These are phyloP conservation scores for Orbilia blumenaviensis DNA, from an alignment of 2,329 filamentous ascomycete species.

Conservation along the genomic window DNA sequence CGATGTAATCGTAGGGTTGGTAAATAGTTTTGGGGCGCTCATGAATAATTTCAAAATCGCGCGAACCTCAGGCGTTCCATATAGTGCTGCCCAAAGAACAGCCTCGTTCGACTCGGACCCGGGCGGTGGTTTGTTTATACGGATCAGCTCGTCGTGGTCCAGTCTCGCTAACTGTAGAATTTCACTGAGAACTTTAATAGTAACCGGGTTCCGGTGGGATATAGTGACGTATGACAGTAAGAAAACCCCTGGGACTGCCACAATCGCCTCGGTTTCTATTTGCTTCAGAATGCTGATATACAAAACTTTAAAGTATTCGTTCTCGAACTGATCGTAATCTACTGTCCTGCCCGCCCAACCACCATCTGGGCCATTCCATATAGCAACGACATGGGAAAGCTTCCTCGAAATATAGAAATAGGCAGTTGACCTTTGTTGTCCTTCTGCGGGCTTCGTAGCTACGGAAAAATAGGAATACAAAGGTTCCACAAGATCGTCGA, in stretches of 20 bases:
- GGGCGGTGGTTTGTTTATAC: background rate
- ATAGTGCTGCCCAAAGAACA: background rate
- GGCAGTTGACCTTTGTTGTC: too few relatives aligned
- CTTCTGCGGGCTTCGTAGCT: too few relatives aligned
- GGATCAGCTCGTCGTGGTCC: background rate
- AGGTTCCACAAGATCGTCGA: too few relatives aligned
- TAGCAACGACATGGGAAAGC: background rate
- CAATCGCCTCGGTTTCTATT: background rate
- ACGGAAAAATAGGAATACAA: too few relatives aligned
- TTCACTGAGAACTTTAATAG: background rate
- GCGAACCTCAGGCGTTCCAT: conserved; percentile 20
- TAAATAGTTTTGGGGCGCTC: background rate
- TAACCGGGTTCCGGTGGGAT: background rate
- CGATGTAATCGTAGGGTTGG: background rate
- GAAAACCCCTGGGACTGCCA: background rate
- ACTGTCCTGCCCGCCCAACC: background rate
- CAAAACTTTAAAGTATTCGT: background rate
- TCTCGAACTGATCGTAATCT: background rate
- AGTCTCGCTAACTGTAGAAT: background rate
- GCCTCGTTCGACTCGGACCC: background rate
- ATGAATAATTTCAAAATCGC: conserved; percentile 1
- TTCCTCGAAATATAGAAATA: too few relatives aligned
- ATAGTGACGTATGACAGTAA: too few relatives aligned
- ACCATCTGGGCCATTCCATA: background rate
- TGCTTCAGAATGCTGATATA: background rate